phyloP scores from a whole-genome alignment of 148 eudicot species.

The Rhododendron griersonianum region DNA sequence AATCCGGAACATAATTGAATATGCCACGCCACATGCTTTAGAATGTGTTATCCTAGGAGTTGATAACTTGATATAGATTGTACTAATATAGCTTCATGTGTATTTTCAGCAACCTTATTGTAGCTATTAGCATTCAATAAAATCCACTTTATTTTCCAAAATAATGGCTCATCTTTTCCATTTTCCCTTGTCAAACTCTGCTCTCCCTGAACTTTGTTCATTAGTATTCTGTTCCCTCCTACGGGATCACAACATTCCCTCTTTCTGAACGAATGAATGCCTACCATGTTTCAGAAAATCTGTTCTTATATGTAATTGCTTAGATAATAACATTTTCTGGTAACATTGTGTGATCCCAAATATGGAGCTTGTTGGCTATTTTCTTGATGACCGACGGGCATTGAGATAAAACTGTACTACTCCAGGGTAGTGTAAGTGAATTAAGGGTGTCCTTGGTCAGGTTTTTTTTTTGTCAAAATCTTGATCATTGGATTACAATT shows the following conservation, averaged over 20 bases:
- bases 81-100: background rate
- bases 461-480: background rate
- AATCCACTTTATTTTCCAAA: background rate
- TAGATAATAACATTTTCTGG: background rate
- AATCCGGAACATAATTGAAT: background rate
- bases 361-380: background rate
- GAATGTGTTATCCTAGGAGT: background rate
- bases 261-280: background rate
- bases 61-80: background rate
- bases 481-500: background rate
- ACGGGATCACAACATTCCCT: background rate
- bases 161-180: background rate
- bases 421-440: background rate
- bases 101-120: background rate
- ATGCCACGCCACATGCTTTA: background rate
- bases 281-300: background rate
- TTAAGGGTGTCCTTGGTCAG: background rate
- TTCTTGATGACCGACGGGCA: background rate
- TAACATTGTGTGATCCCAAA: background rate
- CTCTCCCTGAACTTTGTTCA: background rate
- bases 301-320: background rate
- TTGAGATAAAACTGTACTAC: background rate
- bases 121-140: background rate
- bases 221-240: background rate
- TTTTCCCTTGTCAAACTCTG: background rate